Base-by-base conservation (phyloP, 2,329 filamentous ascomycete species). In the Aspergillus floridensis region DNA sequence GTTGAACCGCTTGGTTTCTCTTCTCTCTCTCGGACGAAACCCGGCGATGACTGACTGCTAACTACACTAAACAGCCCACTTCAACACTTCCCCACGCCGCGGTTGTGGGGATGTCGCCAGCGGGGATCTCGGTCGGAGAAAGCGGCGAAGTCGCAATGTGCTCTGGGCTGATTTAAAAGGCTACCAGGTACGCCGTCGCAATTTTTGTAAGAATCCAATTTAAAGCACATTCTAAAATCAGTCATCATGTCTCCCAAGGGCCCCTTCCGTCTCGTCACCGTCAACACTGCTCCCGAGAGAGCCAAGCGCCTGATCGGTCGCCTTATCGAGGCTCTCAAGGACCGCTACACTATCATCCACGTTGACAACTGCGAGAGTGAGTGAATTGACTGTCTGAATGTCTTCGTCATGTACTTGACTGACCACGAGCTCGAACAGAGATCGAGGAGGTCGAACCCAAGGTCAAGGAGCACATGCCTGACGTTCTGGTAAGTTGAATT, bases 231-330 rank as follows among this genome's bases (percentile, higher is more conserved):
- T 12, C 53, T 6, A 32, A 35, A 22, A 48, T 16, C 41, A 31
- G 41, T 38, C 44, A 55, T 16, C 31, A 73, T 71, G 68, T 65
- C 69, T 58, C 77, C 81, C 14, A 79, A 81, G 64, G 85, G 85
- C 19, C 85, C 85, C 3, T 89, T 81, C 75, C 83, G 79, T 66
- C 81, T 90, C 12, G 82, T 89, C 31, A 90, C 86, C 1, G 86
- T 90, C 64, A 90, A 89, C 75, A 88, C 83, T 1, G 85, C 83
- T 1, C 87, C 87, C 0, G 86, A 88, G 63, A 80, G 87, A 58
- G 88, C 87, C 35, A 84, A 85, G 74, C 75, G 78, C 7, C 74
- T 90, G 35, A 83, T 88, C 66, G 86, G 87, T 11, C 80, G 84
- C 0, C 73, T 90, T 41, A 79, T 83, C 11, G 84, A 88, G 58